Base-by-base conservation (phyloP, 2,329 filamentous ascomycete species). In the Xylaria sp. region DNA sequence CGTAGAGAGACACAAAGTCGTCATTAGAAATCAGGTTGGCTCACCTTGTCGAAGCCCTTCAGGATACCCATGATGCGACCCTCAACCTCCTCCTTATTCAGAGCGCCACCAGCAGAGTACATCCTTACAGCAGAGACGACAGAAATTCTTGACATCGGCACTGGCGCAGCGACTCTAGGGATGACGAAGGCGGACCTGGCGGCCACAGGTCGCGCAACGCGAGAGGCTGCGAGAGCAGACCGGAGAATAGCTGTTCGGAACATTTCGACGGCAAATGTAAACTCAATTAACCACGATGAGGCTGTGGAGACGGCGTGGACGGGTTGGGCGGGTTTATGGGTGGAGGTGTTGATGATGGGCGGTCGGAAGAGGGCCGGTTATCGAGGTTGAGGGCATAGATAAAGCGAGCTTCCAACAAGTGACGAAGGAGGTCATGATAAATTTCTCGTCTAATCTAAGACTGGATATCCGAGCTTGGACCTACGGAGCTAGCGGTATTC, bases 31-130 rank as follows among this genome's bases (percentile, higher is more conserved):
- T 47, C 66, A 73, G 81, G 85, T 74, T 56, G 63, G 72, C 74
- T 74, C 61, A 94, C 92, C 92, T 99, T 99, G 85, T 99, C 96
- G 80, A 98, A 99, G 81, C 94, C 95, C 84, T 94, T 91, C 82
- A 99, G 82, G 77, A 99, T 86, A 82, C 93, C 92, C 81, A 97
- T 87, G 86, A 98, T 97, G 79, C 95, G 89, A 68, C 92, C 93
- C 84, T 96, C 91, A 65, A 97, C 92, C 84, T 97, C 93, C 64
- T 90, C 85, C 86, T 94, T 91, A 76, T 88, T 86, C 72, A 98
- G 88, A 73, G 90, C 90, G 71, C 90, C 88, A 67, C 87, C 90
- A 61, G 95, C 92, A 73, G 94, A 93, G 85, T 99, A 99, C 85
- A 89, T 92, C 83, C 96, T 87, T 77, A 92, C 86, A 74, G 88